Percentiles rank a stretch among this genome's conserved stretches.
Evolutionary conservation across 345 rosid species (phyloP).

Genomic region (Populus simonii): DNA sequence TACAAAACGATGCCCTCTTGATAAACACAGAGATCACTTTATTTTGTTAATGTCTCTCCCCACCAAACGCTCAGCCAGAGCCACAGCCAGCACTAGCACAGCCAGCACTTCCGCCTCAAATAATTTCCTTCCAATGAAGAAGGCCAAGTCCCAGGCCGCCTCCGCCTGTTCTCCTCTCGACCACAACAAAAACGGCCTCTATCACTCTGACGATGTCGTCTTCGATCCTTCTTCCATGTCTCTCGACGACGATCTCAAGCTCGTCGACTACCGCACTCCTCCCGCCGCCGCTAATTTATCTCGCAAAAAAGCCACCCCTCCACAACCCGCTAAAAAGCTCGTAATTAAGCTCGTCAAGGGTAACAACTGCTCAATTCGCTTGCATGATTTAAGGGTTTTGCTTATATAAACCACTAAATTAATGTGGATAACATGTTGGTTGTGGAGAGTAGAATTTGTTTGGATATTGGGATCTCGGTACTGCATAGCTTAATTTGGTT

Average conservation of each 20-base stretch:
- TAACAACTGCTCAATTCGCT: conserved; percentile 9
- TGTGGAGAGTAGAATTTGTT: conserved; percentile 2
- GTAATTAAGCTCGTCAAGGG: conserved; percentile 89
- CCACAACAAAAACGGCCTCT: conserved; percentile 54
- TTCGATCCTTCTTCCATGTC: conserved; percentile 54
- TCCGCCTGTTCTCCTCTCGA: conserved; percentile 46
- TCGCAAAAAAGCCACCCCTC: conserved; percentile 80
- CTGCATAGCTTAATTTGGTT: background rate
- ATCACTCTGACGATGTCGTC: conserved; percentile 38
- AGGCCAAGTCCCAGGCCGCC: conserved; percentile 63
- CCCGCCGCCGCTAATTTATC: conserved; percentile 68
- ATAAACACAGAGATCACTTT: conserved; percentile 15
- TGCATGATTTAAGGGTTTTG: conserved; percentile 9
- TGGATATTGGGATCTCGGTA: conserved; percentile 15
- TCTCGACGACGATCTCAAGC: conserved; percentile 58
- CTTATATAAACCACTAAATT: background rate
- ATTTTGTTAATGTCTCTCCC: conserved; percentile 74
- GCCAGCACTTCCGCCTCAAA: conserved; percentile 7
- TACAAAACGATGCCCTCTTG: conserved; percentile 31
- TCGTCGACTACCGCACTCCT: conserved; percentile 36
- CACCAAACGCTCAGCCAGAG: conserved; percentile 63
- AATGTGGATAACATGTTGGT: background rate
- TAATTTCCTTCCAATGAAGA: conserved; percentile 51
- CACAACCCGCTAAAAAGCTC: conserved; percentile 82
- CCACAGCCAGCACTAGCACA: conserved; percentile 15